Percentiles rank a stretch among this genome's conserved stretches.
Evolutionary conservation across 106 monocot species (phyloP).

Genomic region (Platanthera zijinensis): DNA sequence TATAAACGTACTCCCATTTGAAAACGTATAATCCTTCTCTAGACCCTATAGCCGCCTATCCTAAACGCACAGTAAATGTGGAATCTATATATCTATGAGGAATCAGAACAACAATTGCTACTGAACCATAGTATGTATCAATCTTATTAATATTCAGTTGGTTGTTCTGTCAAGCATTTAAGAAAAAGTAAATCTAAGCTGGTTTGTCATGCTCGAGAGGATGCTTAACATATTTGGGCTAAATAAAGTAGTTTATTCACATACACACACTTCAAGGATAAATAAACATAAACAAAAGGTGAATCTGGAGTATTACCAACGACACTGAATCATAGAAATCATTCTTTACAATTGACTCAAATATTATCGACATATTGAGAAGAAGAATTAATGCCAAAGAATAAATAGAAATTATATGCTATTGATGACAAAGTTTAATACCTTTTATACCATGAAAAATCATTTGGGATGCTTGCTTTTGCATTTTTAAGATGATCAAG

Average conservation of each 20-base stretch:
- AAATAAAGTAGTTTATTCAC: background rate
- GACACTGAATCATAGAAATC: background rate
- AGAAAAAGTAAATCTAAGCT: background rate
- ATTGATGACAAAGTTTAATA: slow-evolving; percentile 16
- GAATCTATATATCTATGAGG: background rate
- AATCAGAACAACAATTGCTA: background rate
- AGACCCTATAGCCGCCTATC: too few relatives aligned
- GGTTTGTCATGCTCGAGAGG: background rate
- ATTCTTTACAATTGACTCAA: background rate
- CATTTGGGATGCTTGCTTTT: slow-evolving; percentile 99
- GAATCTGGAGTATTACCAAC: background rate
- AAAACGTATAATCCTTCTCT: too few relatives aligned
- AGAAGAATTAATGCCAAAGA: background rate
- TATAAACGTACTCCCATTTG: too few relatives aligned
- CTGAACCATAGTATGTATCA: background rate
- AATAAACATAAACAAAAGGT: background rate
- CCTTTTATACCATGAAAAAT: slow-evolving; percentile 99
- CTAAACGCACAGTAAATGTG: background rate
- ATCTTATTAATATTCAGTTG: background rate
- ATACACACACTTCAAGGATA: background rate
- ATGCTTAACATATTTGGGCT: background rate
- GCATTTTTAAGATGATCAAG: slow-evolving; percentile 99
- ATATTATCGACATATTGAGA: background rate
- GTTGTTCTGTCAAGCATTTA: background rate
- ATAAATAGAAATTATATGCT: background rate